Evolutionary conservation across 1,139 yeast species (phyloP).

Genomic region (Suhomyces panamericanus): DNA sequence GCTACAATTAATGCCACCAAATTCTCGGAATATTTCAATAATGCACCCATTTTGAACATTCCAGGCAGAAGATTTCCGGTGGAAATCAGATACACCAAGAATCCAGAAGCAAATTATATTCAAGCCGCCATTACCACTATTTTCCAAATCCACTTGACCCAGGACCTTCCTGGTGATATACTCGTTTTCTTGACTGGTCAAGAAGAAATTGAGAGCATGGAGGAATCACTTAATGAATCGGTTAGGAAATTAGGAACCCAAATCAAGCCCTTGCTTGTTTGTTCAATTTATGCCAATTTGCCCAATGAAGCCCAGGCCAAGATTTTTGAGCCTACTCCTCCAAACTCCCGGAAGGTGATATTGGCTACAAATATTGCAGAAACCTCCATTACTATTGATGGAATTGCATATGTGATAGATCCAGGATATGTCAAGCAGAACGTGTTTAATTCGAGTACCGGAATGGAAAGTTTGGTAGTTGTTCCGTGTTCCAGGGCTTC

Average conservation of each 20-base stretch:
- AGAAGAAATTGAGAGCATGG: constrained; percentile 87
- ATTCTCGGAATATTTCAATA: constrained; percentile 74
- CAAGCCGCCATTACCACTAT: constrained; percentile 87
- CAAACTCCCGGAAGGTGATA: constrained; percentile 77
- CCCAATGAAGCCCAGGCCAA: constrained; percentile 81
- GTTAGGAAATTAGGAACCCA: constrained; percentile 60
- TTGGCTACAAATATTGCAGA: constrained; percentile 96
- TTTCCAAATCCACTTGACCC: constrained; percentile 75
- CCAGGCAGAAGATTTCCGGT: constrained; percentile 94
- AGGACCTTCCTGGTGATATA: constrained; percentile 73
- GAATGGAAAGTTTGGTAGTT: constrained; percentile 86
- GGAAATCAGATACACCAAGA: constrained; percentile 78
- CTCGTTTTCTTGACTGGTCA: constrained; percentile 84
- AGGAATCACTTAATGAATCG: constrained; percentile 68
- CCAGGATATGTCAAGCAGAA: constrained; percentile 93
- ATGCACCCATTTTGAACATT: constrained; percentile 81
- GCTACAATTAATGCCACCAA: constrained; percentile 92
- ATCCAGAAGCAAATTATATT: constrained; percentile 86
- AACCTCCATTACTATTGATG: constrained; percentile 93
- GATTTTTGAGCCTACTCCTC: constrained; percentile 88
- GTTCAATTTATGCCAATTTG: constrained; percentile 90
- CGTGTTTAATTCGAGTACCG: constrained; percentile 75
- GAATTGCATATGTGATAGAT: constrained; percentile 85
- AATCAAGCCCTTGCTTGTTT: constrained; percentile 64
- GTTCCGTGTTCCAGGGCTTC: constrained; percentile 91